Evolutionary conservation across 176 grass and related monocot species (phyloP).

Genomic region (Ampelocalamus luodianensis): DNA sequence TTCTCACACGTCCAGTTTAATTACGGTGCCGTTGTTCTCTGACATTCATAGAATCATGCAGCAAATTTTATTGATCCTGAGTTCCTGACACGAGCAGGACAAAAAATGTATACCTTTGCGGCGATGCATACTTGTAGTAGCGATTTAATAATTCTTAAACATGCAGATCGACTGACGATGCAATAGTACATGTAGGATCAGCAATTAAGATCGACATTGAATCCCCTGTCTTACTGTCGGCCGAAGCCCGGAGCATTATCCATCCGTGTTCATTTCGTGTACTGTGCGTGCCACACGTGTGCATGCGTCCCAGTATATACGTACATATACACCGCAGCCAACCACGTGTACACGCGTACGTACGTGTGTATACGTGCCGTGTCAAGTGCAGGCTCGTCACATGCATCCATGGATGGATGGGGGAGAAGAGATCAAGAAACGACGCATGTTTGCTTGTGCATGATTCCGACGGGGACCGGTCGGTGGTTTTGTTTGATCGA

Average conservation of each 20-base stretch:
- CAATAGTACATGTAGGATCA: not conserved
- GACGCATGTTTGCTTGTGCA: not conserved
- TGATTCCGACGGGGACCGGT: not conserved
- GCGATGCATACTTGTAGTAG: not conserved
- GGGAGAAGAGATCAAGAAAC: not conserved
- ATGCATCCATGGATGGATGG: too few relatives aligned
- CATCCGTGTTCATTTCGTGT: not conserved
- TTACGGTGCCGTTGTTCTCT: not conserved
- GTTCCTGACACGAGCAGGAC: not conserved
- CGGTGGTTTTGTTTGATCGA: not conserved
- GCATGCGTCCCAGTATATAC: not conserved
- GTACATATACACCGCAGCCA: not conserved
- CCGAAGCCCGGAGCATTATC: not conserved
- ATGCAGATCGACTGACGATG: not conserved
- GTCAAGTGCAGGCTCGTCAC: not conserved
- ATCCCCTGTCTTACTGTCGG: not conserved
- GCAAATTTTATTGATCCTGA: not conserved
- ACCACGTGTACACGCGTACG: not conserved
- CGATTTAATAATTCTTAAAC: not conserved
- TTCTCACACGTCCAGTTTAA: not conserved
- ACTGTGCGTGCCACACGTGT: not conserved
- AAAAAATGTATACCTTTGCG: not conserved
- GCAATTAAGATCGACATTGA: not conserved
- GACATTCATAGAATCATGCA: not conserved
- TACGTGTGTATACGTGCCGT: not conserved